These are phyloP conservation scores for Zoysia japonica DNA, from an alignment of 176 grass and related monocot species.

Conservation along the genomic window DNA sequence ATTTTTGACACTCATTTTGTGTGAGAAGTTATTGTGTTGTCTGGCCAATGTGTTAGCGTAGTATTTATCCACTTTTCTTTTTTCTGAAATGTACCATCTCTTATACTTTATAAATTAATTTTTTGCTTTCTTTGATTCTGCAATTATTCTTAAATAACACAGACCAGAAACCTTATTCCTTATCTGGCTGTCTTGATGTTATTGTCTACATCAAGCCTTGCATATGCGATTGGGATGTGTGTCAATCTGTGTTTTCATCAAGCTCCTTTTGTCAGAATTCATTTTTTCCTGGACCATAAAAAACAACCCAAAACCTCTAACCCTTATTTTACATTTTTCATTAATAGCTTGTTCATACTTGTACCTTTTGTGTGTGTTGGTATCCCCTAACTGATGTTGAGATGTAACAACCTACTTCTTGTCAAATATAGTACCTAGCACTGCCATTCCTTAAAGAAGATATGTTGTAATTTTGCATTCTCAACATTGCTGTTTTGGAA, in stretches of 20 bases:
- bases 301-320: background rate
- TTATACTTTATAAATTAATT: background rate
- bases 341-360: slow-evolving; percentile 22
- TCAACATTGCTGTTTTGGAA: slow-evolving; percentile 41
- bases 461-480: slow-evolving; percentile 20
- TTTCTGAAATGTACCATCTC: slow-evolving; percentile 1
- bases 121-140: background rate
- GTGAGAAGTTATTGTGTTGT: slow-evolving; percentile 16
- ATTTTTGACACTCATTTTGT: background rate
- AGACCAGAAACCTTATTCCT: background rate
- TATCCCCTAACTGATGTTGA: slow-evolving; percentile 11
- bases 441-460: background rate
- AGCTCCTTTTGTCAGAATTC: slow-evolving; percentile 5
- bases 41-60: background rate
- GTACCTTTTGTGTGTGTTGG: slow-evolving; percentile 8
- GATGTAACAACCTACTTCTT: slow-evolving; percentile 27
- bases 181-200: background rate
- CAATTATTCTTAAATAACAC: background rate
- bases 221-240: background rate
- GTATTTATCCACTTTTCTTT: slow-evolving; percentile 14
- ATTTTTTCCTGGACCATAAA: slow-evolving; percentile 10
- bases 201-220: background rate
- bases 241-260: background rate
- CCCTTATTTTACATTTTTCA: slow-evolving; percentile 1
- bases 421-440: background rate